Evolutionary conservation across 2,329 filamentous ascomycete genomes (phyloP).

Genomic region (Aspergillus pseudonomiae): DNA sequence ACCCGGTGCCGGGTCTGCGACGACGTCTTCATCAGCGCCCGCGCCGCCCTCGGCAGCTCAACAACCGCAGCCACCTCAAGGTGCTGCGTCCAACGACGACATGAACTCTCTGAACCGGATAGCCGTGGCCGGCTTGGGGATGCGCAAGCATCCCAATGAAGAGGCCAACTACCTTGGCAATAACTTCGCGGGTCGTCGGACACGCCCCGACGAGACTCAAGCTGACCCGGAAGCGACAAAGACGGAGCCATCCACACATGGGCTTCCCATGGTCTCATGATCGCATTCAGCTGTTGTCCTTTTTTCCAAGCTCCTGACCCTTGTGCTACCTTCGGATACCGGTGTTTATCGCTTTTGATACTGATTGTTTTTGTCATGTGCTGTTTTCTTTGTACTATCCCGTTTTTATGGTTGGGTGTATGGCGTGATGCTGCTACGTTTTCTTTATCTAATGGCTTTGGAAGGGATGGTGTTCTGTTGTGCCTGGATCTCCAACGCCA

Average conservation of each 20-base stretch:
- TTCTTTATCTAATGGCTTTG: conserved; percentile 16
- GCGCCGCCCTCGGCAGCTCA: conserved; percentile 25
- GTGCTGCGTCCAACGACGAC: conserved; percentile 36
- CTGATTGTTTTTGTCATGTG: neutral
- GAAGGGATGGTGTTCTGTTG: conserved; percentile 24
- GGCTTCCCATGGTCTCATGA: conserved; percentile 31
- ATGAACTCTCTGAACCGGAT: conserved; percentile 48
- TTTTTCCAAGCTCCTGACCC: neutral
- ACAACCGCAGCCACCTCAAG: conserved; percentile 32
- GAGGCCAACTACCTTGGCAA: conserved; percentile 39
- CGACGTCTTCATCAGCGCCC: conserved; percentile 25
- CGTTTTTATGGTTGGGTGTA: conserved; percentile 20
- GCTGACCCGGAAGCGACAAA: conserved; percentile 30
- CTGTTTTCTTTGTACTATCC: conserved; percentile 6
- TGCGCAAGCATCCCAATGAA: conserved; percentile 46
- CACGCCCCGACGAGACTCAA: conserved; percentile 34
- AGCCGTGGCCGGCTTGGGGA: conserved; percentile 46
- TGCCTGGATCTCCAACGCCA: conserved; percentile 10
- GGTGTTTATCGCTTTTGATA: neutral
- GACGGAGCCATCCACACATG: conserved; percentile 29
- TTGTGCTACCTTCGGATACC: conserved; percentile 1
- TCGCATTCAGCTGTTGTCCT: neutral
- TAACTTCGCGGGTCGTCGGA: conserved; percentile 36
- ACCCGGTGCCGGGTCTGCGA: conserved; percentile 24
- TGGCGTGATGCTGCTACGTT: conserved; percentile 22